These are phyloP conservation scores for Ophiostoma novo-ulmi DNA, from an alignment of 2,329 filamentous ascomycete genomes.

Conservation along the genomic window DNA sequence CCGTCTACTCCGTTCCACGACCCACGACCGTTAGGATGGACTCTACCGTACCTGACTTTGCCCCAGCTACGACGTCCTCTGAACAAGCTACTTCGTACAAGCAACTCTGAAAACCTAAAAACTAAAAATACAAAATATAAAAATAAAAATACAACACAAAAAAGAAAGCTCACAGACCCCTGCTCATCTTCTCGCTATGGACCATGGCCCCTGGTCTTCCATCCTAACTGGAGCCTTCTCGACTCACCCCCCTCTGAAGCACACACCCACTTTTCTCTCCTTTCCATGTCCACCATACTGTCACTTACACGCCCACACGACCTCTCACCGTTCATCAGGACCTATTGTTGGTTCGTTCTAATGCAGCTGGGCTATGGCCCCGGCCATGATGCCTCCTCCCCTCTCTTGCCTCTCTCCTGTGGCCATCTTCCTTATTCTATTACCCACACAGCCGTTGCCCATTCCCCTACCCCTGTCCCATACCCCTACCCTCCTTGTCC, in stretches of 20 bases:
- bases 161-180: slow-evolving; percentile 5
- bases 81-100: no score
- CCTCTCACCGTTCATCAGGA: slow-evolving; percentile 11
- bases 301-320: slow-evolving; percentile 21
- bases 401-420: background rate
- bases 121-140: background rate
- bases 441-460: background rate
- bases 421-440: background rate
- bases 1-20: background rate
- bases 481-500: slow-evolving; percentile 1
- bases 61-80: no score
- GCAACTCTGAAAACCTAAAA: background rate
- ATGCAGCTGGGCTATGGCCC: slow-evolving; percentile 7
- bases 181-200: slow-evolving; percentile 15
- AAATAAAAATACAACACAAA: background rate
- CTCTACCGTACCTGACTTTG: no score
- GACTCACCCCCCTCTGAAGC: slow-evolving; percentile 8
- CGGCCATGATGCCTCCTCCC: slow-evolving; percentile 18
- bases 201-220: slow-evolving; percentile 17
- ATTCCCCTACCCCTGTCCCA: background rate
- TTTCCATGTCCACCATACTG: slow-evolving; percentile 13
- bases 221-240: slow-evolving; percentile 15
- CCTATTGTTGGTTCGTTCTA: slow-evolving; percentile 9
- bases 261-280: slow-evolving; percentile 19
- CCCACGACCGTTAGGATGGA: background rate